Base-by-base conservation (phyloP, 2,329 filamentous ascomycete genomes). In the Reticulascus tulasneorum region DNA sequence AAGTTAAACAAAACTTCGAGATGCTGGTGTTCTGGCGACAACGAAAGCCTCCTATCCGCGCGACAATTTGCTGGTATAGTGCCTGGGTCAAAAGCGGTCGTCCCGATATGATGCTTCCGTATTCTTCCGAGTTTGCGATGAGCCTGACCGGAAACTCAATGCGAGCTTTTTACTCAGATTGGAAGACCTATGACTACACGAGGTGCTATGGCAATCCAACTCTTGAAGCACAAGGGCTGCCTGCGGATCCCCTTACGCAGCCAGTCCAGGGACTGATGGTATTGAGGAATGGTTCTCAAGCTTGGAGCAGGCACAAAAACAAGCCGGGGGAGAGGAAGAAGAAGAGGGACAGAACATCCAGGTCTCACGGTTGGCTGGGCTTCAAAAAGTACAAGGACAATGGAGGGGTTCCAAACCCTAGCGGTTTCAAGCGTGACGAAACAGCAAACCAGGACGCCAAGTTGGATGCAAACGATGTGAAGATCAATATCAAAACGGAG, bases 101-200 rank as follows among this genome's bases (percentile, higher is more conserved):
- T 15, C 33, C 37, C 3, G n/a, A 7, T 2, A 37, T 37, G 2
- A 9, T 6, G 5, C 23, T 40, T 5, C 37, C 37, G 22, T 28
- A 37, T 13, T 36, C 37, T 7, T 36, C 17, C 19, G 22, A 30
- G 4, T 40, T 40, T 6, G 34, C 37, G 10, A 33, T 26, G 2
- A 27, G 23, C 5, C 9, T 38, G 16, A 20, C n/a, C 7, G n/a
- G 8, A 15, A 6, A 5, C 11, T 13, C 15, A 11, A n/a, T 12
- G 12, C 11, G 11, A 6, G 15, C 13, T 12, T 4, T 20, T 3
- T 31, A 28, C 17, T 33, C 37, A 1, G 16, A 25, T 16, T 40
- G 37, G 37, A 16, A 15, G 24, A 40, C 37, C 3, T 40, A 23
- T 10, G 13, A 35, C n/a, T 40, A 37, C 35, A 23, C 18, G 34